Conservation (phyloP, 805 yeast species). For the Candida silvicultrix region DNA sequence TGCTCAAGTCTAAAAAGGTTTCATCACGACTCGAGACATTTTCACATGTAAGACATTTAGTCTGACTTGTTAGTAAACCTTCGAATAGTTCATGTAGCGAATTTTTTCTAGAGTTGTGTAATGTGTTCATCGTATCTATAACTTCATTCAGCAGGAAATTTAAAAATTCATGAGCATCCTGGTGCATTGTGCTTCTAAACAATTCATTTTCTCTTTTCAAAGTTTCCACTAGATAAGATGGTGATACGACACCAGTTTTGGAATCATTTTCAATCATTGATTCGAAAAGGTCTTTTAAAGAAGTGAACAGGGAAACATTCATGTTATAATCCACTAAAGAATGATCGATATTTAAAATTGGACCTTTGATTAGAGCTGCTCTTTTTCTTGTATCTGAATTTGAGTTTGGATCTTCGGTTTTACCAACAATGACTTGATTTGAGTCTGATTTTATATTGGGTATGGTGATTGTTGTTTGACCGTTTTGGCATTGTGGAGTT, state of each 20-base stretch:
- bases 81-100: slow-evolving; percentile 72
- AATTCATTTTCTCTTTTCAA: slow-evolving; percentile 77
- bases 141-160: slow-evolving; percentile 80
- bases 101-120: slow-evolving; percentile 25
- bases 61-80: slow-evolving; percentile 80
- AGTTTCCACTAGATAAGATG: slow-evolving; percentile 64
- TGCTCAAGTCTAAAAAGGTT: slow-evolving; percentile 76
- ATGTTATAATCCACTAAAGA: slow-evolving; percentile 46
- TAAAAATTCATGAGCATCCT: slow-evolving; percentile 96
- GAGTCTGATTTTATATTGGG: slow-evolving; percentile 13
- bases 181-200: slow-evolving; percentile 91
- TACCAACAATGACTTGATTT: slow-evolving; percentile 12
- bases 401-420: slow-evolving; percentile 24
- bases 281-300: slow-evolving; percentile 83
- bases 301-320: slow-evolving; percentile 47
- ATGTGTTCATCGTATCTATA: slow-evolving; percentile 32
- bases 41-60: slow-evolving; percentile 88
- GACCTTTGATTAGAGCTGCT: slow-evolving; percentile 73
- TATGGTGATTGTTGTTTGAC: slow-evolving; percentile 7
- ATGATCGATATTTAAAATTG: slow-evolving; percentile 76
- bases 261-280: slow-evolving; percentile 67
- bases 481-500: not conserved
- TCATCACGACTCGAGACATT: slow-evolving; percentile 77
- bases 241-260: slow-evolving; percentile 79
- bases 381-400: slow-evolving; percentile 71